These are phyloP conservation scores for Trypanosomatidae sp. DNA, from an alignment of 208 protist genomes.

Conservation along the genomic window DNA sequence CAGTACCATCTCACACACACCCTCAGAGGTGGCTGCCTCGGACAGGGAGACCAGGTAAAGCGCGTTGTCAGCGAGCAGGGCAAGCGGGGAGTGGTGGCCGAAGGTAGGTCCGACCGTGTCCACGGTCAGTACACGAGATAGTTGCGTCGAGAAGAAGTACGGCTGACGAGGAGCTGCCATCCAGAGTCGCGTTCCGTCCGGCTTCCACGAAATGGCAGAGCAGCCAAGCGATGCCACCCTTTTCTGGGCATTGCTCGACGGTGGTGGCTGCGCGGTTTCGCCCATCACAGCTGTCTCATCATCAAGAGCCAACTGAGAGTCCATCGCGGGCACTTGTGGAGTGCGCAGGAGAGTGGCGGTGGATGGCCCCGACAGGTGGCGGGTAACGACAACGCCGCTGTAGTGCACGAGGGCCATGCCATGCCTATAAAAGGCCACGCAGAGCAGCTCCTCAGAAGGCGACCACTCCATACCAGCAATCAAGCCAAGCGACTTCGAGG, in stretches of 20 bases:
- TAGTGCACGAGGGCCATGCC: constrained; percentile 68
- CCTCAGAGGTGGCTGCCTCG: constrained; percentile 14
- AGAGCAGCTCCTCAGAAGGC: constrained; percentile 54
- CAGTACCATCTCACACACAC: constrained; percentile 21
- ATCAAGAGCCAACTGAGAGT: not conserved
- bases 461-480: constrained; percentile 64
- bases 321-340: not conserved
- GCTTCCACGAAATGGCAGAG: constrained; percentile 32
- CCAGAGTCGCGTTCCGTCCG: constrained; percentile 29
- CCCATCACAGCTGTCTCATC: not conserved
- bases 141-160: constrained; percentile 28
- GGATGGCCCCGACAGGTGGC: constrained; percentile 22
- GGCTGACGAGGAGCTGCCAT: constrained; percentile 27
- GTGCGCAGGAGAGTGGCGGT: constrained; percentile 17
- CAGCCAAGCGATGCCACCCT: constrained; percentile 17
- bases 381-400: constrained; percentile 57
- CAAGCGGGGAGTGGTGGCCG: constrained; percentile 38
- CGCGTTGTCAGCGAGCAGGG: constrained; percentile 29
- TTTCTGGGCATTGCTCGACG: not conserved
- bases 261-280: not conserved
- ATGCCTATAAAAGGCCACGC: constrained; percentile 54
- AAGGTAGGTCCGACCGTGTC: constrained; percentile 30
- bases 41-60: constrained; percentile 33
- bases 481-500: constrained; percentile 24
- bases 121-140: constrained; percentile 31